A percentile compares a stretch with the other conserved stretches of the same genome.
Evolutionary conservation across 768 basidiomycete species (phyloP).

Genomic region (Exidia glandulosa): DNA sequence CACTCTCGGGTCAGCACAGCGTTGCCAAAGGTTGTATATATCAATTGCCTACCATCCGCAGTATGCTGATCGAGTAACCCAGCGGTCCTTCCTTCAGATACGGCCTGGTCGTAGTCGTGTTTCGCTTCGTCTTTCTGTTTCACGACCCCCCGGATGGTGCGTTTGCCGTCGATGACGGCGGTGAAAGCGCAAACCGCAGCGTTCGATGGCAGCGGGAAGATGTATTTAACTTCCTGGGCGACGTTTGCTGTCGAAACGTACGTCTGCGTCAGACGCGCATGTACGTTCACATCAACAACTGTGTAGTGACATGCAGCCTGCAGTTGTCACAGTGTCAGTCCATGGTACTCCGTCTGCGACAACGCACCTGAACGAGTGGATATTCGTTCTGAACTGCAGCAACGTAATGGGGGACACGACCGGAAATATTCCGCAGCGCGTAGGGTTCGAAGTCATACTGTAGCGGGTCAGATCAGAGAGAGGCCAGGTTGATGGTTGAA

Average conservation of each 20-base stretch:
- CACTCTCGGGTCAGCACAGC: too few species aligned
- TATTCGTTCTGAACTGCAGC: background rate
- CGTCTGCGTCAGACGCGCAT: constrained; percentile 3
- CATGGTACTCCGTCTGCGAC: background rate
- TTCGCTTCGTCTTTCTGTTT: constrained; percentile 38
- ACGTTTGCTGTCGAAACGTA: constrained; percentile 3
- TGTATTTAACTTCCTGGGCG: constrained; percentile 26
- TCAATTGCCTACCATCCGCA: background rate
- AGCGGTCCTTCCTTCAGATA: constrained; percentile 27
- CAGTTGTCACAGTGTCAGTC: background rate
- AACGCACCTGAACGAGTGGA: background rate
- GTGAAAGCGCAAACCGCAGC: constrained; percentile 47
- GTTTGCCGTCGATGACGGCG: constrained; percentile 33
- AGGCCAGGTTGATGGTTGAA: too few species aligned
- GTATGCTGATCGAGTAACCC: constrained; percentile 32
- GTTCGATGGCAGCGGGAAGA: constrained; percentile 46
- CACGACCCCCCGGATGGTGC: constrained; percentile 31
- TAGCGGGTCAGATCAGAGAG: too few species aligned
- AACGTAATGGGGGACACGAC: too few species aligned
- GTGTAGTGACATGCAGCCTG: background rate
- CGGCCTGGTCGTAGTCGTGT: constrained; percentile 29
- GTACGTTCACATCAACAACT: background rate
- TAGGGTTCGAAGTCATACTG: too few species aligned
- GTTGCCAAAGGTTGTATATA: too few species aligned
- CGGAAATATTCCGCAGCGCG: too few species aligned